Percentiles rank a stretch among this genome's conserved stretches.
Conservation (phyloP, 2,329 filamentous ascomycete genomes). For the Colletotrichum limetticola region DNA sequence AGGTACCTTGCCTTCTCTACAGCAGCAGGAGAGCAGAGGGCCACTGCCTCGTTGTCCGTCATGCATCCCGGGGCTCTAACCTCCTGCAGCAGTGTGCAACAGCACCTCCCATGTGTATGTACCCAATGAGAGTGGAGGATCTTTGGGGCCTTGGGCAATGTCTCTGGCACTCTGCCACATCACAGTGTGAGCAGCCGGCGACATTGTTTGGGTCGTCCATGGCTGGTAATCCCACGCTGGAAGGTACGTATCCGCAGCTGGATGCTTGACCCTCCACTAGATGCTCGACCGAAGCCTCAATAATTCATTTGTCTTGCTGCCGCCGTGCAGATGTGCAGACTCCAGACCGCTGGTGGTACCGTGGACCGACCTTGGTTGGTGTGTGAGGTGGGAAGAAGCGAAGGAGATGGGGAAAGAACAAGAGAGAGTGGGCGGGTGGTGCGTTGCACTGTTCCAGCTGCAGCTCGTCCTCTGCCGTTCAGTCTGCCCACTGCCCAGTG, state of each 20-base stretch:
- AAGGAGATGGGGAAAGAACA: background rate
- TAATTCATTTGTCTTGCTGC: background rate
- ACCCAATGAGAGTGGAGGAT: constrained; percentile 5
- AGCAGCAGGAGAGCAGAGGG: background rate
- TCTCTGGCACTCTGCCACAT: background rate
- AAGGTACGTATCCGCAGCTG: background rate
- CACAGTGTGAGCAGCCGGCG: background rate
- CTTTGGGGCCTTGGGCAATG: background rate
- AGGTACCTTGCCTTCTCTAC: background rate
- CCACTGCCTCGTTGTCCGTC: constrained; percentile 31
- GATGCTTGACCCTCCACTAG: too few species aligned
- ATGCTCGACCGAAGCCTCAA: background rate
- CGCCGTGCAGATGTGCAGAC: background rate
- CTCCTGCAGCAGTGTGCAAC: constrained; percentile 21
- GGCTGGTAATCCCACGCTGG: constrained; percentile 13
- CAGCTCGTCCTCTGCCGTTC: background rate
- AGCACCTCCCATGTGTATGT: constrained; percentile 6
- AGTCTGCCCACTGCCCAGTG: constrained; percentile 2
- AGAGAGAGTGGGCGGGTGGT: background rate
- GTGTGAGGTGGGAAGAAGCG: background rate
- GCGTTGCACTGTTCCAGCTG: constrained; percentile 10
- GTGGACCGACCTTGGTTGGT: background rate
- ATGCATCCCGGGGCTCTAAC: constrained; percentile 33
- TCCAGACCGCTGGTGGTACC: too few species aligned
- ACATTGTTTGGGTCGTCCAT: background rate